Base-by-base conservation (phyloP, 2,329 filamentous ascomycete species). In the Beauveria sp. region DNA sequence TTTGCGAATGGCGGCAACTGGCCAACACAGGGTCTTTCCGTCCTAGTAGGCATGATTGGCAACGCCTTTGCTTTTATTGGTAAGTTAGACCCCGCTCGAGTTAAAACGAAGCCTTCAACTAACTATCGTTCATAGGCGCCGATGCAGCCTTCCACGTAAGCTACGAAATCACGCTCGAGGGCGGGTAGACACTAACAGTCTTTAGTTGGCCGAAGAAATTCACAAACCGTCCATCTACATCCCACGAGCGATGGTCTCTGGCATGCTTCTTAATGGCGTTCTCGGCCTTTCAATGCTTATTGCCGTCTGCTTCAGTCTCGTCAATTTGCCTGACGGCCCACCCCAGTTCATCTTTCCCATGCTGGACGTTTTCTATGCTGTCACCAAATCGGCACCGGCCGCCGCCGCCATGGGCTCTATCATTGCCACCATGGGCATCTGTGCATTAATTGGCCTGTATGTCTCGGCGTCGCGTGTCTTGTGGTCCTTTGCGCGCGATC, bases 381-480 rank as follows among this genome's bases (percentile, higher is more conserved):
- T 78, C 1, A 80, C 82, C 3, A 71, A 76, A 2, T 80, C 77
- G 18, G 69, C 75, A 3, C 76, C 76, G 0, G 82, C 78, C 0
- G 77, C 82, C 0, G 77, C 77, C 2, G 76, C 79, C 26, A 82
- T 85, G 77, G 75, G 77, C 0, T 70, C 75, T 7, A 75, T 85
- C 26, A 70, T 84, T 5, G 74, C 82, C 3, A 69, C 82, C n/a
- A 77, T 82, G 28, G 71, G 78, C 4, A 76, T 77, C 1, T 80
- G 76, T 28, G 79, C 78, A 45, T 80, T 77, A 8, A 79, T 83
- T 24, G 80, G 79, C 1, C 80, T 83, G 62, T 77, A 86, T 0
- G 82, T 80, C 1, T 82, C 85, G 0, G 82, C 83, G 0, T 85
- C 83, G 1, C 78, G 83, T 16, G 78, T 84, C 60, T 77, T 82